Conservation (phyloP, 1,284 basidiomycete genomes). For the Ustilago sp. region DNA sequence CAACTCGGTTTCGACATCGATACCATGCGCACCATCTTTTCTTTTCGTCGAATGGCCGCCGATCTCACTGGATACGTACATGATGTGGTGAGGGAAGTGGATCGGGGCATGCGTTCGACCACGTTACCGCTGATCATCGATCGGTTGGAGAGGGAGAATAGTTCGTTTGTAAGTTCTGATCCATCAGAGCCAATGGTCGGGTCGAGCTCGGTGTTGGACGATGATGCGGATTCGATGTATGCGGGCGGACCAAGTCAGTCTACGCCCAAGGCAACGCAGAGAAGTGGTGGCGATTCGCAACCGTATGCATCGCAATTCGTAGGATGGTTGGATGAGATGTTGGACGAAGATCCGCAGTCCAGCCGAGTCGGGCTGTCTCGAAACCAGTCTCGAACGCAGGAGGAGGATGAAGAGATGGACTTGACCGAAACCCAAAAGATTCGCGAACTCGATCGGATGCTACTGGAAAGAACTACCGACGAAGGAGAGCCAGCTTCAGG, state of each 20-base stretch:
- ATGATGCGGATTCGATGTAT: slow-evolving; percentile 18
- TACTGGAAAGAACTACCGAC: slow-evolving; percentile 16
- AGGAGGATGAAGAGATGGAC: neutral
- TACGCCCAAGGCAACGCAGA: slow-evolving; percentile 31
- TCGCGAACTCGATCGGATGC: slow-evolving; percentile 33
- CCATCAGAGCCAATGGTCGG: slow-evolving; percentile 16
- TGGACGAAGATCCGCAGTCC: slow-evolving; percentile 24
- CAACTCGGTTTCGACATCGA: slow-evolving; percentile 27
- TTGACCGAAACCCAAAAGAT: slow-evolving; percentile 37
- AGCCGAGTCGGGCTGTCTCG: neutral
- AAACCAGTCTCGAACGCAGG: neutral
- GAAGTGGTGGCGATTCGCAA: slow-evolving; percentile 11
- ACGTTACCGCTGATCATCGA: slow-evolving; percentile 46
- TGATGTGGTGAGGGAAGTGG: slow-evolving; percentile 52
- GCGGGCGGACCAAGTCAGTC: slow-evolving; percentile 32
- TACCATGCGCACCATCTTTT: slow-evolving; percentile 34
- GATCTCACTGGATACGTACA: slow-evolving; percentile 50
- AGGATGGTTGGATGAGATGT: slow-evolving; percentile 42
- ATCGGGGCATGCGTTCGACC: slow-evolving; percentile 46
- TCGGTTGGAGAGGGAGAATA: slow-evolving; percentile 40
- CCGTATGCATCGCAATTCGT: slow-evolving; percentile 44
- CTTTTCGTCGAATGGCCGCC: slow-evolving; percentile 36
- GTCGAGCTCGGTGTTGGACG: slow-evolving; percentile 27
- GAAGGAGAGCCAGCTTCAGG: neutral
- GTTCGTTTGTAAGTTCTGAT: slow-evolving; percentile 31